Percentiles rank a stretch among this genome's conserved stretches.
Conservation (phyloP, 495 filamentous ascomycete species). For the Talaromyces proteolyticus region DNA sequence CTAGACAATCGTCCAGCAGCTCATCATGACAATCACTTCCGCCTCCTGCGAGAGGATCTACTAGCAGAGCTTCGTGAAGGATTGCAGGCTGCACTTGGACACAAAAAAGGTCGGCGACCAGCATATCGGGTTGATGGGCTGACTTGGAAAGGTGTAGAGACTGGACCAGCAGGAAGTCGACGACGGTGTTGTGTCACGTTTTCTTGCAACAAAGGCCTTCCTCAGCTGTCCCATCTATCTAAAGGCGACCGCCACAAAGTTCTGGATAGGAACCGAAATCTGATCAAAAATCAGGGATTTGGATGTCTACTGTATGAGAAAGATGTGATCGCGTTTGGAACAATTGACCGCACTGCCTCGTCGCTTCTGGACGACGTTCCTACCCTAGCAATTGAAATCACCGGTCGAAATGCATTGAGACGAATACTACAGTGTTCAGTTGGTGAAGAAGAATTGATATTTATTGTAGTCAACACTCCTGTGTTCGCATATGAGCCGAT, state of each 20-base stretch:
- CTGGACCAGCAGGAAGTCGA: too few species aligned
- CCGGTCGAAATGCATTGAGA: conserved; percentile 32
- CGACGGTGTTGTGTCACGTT: conserved; percentile 14
- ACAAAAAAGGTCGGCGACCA: conserved; percentile 33
- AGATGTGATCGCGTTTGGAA: conserved; percentile 56
- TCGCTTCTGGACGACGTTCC: conserved; percentile 39
- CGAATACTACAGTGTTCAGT: conserved; percentile 35
- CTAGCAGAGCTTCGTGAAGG: conserved; percentile 60
- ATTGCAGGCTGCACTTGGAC: conserved; percentile 35
- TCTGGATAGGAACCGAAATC: conserved; percentile 37
- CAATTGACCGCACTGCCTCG: conserved; percentile 52
- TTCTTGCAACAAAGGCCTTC: conserved; percentile 36
- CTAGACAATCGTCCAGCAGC: conserved; percentile 31
- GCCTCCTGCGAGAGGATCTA: conserved; percentile 72
- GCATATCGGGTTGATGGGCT: conserved; percentile 21
- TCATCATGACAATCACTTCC: conserved; percentile 76
- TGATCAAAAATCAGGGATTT: conserved; percentile 55
- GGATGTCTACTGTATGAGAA: conserved; percentile 49
- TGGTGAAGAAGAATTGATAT: conserved; percentile 23
- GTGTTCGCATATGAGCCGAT: conserved; percentile 72
- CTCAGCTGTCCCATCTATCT: conserved; percentile 23
- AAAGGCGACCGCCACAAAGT: conserved; percentile 33
- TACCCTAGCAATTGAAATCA: conserved; percentile 46
- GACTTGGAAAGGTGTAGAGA: conserved; percentile 19
- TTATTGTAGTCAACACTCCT: conserved; percentile 56